These are phyloP conservation scores for Cryptococcus floricola DNA, from an alignment of 1,284 basidiomycete species.

Conservation along the genomic window DNA sequence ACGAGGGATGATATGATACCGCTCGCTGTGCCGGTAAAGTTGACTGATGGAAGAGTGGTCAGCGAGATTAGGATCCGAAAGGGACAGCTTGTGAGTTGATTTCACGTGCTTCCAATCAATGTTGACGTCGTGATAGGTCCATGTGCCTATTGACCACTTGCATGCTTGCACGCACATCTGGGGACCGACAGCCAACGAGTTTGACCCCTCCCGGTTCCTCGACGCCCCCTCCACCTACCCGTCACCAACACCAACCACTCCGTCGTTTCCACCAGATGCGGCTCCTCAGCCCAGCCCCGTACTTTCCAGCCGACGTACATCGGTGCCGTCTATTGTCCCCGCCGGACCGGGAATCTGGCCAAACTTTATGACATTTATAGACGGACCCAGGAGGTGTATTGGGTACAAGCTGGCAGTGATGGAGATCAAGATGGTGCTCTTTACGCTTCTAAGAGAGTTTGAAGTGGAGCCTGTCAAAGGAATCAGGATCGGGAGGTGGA, in stretches of 20 bases:
- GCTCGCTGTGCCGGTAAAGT: slow-evolving; percentile 21
- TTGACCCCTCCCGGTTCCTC: slow-evolving; percentile 22
- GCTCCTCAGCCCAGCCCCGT: neutral
- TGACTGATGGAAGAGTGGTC: slow-evolving; percentile 14
- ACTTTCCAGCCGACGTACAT: neutral
- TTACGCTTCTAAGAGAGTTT: slow-evolving; percentile 22
- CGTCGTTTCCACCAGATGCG: neutral
- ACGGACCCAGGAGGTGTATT: slow-evolving; percentile 28
- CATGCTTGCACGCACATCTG: slow-evolving; percentile 23
- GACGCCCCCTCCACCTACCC: neutral
- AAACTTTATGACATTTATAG: slow-evolving; percentile 30
- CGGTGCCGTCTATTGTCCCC: slow-evolving; percentile 4
- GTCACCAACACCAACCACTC: neutral
- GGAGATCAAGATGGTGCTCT: slow-evolving; percentile 29
- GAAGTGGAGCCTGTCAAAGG: slow-evolving; percentile 17
- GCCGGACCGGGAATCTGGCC: slow-evolving; percentile 22
- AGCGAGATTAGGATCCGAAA: slow-evolving; percentile 20
- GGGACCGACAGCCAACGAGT: slow-evolving; percentile 18
- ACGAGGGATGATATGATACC: slow-evolving; percentile 29
- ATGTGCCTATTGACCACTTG: slow-evolving; percentile 29
- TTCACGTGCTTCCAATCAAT: neutral
- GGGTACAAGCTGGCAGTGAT: slow-evolving; percentile 28
- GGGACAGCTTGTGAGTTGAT: slow-evolving; percentile 16
- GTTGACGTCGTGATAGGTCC: slow-evolving; percentile 7
- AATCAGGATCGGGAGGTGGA: slow-evolving; percentile 21